Evolutionary conservation across 2,329 filamentous ascomycete species (phyloP).

Genomic region (Colletotrichum theobromicola): DNA sequence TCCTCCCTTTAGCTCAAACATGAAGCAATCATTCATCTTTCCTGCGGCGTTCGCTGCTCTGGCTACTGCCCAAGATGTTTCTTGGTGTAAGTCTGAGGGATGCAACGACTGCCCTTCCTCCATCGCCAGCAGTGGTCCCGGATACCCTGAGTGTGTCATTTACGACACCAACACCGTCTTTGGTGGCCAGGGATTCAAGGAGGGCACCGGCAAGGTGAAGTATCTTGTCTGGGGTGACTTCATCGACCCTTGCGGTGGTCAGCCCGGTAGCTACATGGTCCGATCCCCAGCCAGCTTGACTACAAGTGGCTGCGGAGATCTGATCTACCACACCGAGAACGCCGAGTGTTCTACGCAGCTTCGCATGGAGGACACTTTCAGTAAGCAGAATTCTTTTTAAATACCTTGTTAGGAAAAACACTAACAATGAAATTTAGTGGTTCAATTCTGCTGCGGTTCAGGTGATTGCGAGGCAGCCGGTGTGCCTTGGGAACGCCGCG

Average conservation of each 20-base stretch:
- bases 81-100: not conserved
- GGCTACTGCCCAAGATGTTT: not conserved
- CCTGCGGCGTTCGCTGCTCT: not conserved
- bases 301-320: not conserved
- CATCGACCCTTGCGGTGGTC: not conserved
- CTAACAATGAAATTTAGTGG: not conserved
- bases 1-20: not conserved
- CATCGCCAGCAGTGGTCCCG: not conserved
- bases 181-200: not conserved
- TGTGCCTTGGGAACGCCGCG: not conserved
- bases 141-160: not conserved
- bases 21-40: not conserved
- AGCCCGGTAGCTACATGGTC: not conserved
- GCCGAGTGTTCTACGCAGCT: not conserved
- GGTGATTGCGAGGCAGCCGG: not conserved
- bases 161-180: not conserved
- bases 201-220: not conserved
- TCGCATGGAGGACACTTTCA: not conserved
- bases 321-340: not conserved
- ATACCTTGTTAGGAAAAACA: too few species aligned
- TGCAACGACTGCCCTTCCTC: not conserved
- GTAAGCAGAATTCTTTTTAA: not conserved
- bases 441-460: not conserved
- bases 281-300: not conserved
- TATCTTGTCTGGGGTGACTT: not conserved